Evolutionary conservation across 2,329 filamentous ascomycete genomes (phyloP).

Genomic region (Teratosphaeria nubilosa): DNA sequence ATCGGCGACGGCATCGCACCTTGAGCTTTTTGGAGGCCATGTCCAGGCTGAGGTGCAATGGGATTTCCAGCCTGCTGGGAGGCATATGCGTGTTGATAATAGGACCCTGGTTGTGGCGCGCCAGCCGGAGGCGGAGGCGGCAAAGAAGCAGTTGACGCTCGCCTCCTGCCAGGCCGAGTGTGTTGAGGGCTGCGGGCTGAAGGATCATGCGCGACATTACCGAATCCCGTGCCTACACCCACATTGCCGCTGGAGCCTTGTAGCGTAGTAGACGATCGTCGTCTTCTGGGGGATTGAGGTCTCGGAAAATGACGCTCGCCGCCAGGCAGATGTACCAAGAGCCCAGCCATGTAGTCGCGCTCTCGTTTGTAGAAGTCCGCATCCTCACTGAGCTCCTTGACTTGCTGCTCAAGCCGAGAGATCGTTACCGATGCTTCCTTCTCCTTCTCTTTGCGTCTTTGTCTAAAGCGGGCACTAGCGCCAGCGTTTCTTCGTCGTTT

Average conservation of each 20-base stretch:
- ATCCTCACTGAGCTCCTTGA: slow-evolving; percentile 58
- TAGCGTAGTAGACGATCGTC: slow-evolving; percentile 11
- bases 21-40: slow-evolving; percentile 9
- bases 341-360: slow-evolving; percentile 59
- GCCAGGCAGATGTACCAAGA: slow-evolving; percentile 51
- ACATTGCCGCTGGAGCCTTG: slow-evolving; percentile 2
- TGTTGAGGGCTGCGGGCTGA: slow-evolving; percentile 17
- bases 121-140: slow-evolving; percentile 11
- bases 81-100: slow-evolving; percentile 7
- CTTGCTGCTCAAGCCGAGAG: slow-evolving; percentile 56
- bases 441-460: slow-evolving; percentile 73
- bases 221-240: slow-evolving; percentile 8
- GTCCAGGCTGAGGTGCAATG: slow-evolving; percentile 12
- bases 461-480: slow-evolving; percentile 72
- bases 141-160: slow-evolving; percentile 19
- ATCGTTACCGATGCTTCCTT: slow-evolving; percentile 60
- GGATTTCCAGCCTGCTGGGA: slow-evolving; percentile 8
- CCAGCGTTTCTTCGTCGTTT: slow-evolving; percentile 78
- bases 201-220: slow-evolving; percentile 12
- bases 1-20: slow-evolving; percentile 13
- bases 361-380: slow-evolving; percentile 65
- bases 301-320: slow-evolving; percentile 36
- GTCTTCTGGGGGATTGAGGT: slow-evolving; percentile 32
- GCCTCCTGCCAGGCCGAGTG: slow-evolving; percentile 17
- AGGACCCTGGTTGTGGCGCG: slow-evolving; percentile 2